phyloP scores from a whole-genome alignment of 2,329 filamentous ascomycete species.

The Ustulina deusta region DNA sequence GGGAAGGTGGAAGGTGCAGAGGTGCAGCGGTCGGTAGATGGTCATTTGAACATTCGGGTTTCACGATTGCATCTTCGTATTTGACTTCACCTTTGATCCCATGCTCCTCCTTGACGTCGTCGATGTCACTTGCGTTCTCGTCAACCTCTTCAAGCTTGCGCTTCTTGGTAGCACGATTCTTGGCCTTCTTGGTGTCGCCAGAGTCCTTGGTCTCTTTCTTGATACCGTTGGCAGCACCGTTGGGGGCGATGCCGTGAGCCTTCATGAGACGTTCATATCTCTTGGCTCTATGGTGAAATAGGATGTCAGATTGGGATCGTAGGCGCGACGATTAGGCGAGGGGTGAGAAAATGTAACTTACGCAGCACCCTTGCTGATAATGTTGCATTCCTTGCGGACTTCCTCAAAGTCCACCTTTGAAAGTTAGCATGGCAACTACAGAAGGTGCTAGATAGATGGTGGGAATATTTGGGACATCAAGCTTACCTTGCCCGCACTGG shows the following conservation, averaged over 20 bases:
- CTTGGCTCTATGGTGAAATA: conserved; percentile 65
- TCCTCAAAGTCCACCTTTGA: conserved; percentile 71
- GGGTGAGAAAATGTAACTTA: conserved; percentile 58
- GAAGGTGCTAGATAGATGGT: background rate
- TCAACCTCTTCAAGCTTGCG: conserved; percentile 54
- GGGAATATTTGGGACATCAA: too few species aligned
- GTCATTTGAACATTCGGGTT: conserved; percentile 46
- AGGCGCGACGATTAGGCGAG: background rate
- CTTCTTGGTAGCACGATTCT: conserved; percentile 48
- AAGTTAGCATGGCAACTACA: conserved; percentile 39
- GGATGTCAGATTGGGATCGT: conserved; percentile 10
- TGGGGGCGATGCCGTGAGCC: conserved; percentile 61
- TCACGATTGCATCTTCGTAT: conserved; percentile 51
- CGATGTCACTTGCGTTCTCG: conserved; percentile 51
- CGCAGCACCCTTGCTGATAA: conserved; percentile 76
- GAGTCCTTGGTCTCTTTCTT: conserved; percentile 46
- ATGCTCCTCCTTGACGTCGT: conserved; percentile 45
- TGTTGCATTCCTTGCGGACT: conserved; percentile 73
- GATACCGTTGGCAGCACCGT: conserved; percentile 44
- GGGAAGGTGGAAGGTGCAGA: conserved; percentile 27
- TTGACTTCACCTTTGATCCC: conserved; percentile 52
- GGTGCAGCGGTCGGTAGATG: conserved; percentile 29
- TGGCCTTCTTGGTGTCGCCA: conserved; percentile 36
- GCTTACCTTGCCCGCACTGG: conserved; percentile 69
- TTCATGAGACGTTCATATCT: conserved; percentile 76